Evolutionary conservation across 306 rosid genomes (phyloP).

Genomic region (Vigna mungo): DNA sequence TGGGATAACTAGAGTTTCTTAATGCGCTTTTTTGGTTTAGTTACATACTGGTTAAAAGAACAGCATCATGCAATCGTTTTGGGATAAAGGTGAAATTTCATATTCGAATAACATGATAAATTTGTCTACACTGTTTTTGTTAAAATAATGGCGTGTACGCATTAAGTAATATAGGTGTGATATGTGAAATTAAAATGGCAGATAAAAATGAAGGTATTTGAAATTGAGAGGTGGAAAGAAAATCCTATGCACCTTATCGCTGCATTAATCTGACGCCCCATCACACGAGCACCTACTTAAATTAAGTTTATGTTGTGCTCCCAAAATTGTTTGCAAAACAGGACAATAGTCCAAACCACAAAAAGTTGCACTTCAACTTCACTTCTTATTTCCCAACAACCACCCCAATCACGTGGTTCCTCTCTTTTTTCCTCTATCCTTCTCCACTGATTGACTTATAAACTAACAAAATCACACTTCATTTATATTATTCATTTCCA

Average conservation of each 20-base stretch:
- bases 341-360: slow-evolving; percentile 21
- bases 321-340: slow-evolving; percentile 34
- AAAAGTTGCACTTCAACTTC: background rate
- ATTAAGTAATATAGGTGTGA: too few relatives aligned
- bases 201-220: background rate
- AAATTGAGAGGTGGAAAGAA: slow-evolving; percentile 29
- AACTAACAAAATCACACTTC: background rate
- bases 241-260: slow-evolving; percentile 12
- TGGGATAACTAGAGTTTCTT: too few relatives aligned
- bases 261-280: slow-evolving; percentile 35
- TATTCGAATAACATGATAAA: too few relatives aligned
- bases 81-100: too few relatives aligned
- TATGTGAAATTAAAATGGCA: background rate
- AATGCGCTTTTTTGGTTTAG: too few relatives aligned
- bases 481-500: too few relatives aligned
- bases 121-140: too few relatives aligned
- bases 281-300: slow-evolving; percentile 41
- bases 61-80: too few relatives aligned
- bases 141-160: background rate
- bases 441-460: background rate
- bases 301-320: slow-evolving; percentile 25
- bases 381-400: slow-evolving; percentile 29
- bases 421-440: slow-evolving; percentile 1
- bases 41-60: too few relatives aligned
- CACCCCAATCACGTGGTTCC: slow-evolving; percentile 35